A percentile compares a stretch with the other conserved stretches of the same genome.
Conservation (phyloP, 148 eudicot species). For the Drosera capensis region DNA sequence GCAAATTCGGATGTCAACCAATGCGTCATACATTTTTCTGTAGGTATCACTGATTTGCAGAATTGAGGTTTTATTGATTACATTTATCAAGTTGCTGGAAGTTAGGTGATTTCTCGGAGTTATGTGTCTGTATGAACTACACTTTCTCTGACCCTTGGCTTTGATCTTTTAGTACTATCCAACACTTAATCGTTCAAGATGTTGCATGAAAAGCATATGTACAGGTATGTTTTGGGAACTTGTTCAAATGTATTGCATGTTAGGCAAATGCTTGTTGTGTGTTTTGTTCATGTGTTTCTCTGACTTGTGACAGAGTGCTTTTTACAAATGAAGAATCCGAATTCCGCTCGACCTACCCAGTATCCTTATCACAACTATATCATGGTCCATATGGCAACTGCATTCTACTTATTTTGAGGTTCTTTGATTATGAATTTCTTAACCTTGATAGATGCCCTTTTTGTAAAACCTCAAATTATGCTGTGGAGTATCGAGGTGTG, state of each 20-base stretch:
- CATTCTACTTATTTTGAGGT: neutral
- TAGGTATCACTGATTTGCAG: too few relatives aligned
- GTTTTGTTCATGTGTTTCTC: constrained; percentile 2
- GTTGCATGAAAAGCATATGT: constrained; percentile 96
- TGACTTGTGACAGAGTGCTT: constrained; percentile 59
- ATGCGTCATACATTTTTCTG: too few relatives aligned
- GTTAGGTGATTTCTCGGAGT: too few relatives aligned
- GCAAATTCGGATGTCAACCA: too few relatives aligned
- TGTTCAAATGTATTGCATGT: neutral
- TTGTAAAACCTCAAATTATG: constrained; percentile 85
- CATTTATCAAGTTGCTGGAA: too few relatives aligned
- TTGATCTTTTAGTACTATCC: constrained; percentile 69
- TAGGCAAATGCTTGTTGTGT: constrained; percentile 1
- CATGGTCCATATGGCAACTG: neutral
- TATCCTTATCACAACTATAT: constrained; percentile 35
- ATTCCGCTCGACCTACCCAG: constrained; percentile 93
- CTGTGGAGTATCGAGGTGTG: constrained; percentile 91
- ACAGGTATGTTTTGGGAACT: constrained; percentile 40
- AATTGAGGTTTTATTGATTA: too few relatives aligned
- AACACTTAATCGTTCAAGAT: constrained; percentile 94
- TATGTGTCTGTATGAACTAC: too few relatives aligned
- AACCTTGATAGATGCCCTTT: constrained; percentile 77
- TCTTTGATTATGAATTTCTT: constrained; percentile 16
- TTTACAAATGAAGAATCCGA: constrained; percentile 96
- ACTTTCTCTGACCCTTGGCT: constrained; percentile 10